A percentile compares a stretch with the other conserved stretches of the same genome.
These are phyloP conservation scores for Alternaria burnsii DNA, from an alignment of 2,329 filamentous ascomycete species.

Conservation along the genomic window DNA sequence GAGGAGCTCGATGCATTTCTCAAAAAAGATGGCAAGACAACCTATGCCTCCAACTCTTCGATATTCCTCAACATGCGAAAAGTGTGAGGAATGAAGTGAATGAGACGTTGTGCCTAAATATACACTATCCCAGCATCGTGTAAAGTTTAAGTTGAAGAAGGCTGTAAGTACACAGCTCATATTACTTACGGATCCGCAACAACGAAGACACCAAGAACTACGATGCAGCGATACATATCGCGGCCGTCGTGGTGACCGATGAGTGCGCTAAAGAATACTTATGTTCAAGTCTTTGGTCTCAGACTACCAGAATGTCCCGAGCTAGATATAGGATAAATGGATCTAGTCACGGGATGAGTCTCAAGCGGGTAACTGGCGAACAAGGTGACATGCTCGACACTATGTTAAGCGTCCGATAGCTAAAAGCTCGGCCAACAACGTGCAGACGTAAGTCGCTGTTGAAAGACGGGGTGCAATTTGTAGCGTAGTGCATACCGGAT, in stretches of 20 bases:
- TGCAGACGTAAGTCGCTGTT: neutral
- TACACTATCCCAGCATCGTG: too few species aligned
- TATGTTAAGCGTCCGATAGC: neutral
- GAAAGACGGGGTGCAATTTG: neutral
- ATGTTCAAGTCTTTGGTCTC: too few species aligned
- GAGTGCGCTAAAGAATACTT: too few species aligned
- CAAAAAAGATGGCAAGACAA: neutral
- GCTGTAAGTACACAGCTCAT: too few species aligned
- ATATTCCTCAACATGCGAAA: too few species aligned
- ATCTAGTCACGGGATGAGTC: neutral
- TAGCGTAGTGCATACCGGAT: neutral
- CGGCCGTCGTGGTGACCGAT: too few species aligned
- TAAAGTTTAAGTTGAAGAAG: too few species aligned
- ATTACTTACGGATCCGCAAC: too few species aligned
- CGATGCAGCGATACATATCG: too few species aligned
- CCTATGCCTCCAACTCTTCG: neutral
- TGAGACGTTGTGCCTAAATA: too few species aligned
- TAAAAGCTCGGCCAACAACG: neutral
- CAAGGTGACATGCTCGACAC: neutral
- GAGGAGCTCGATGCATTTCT: neutral
- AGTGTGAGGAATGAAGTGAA: too few species aligned
- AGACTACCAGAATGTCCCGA: neutral
- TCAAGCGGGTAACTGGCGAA: neutral
- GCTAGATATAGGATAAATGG: neutral
- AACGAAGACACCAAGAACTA: too few species aligned